phyloP scores from a whole-genome alignment of 2,329 filamentous ascomycete species.

The Colletotrichum brevisporum region DNA sequence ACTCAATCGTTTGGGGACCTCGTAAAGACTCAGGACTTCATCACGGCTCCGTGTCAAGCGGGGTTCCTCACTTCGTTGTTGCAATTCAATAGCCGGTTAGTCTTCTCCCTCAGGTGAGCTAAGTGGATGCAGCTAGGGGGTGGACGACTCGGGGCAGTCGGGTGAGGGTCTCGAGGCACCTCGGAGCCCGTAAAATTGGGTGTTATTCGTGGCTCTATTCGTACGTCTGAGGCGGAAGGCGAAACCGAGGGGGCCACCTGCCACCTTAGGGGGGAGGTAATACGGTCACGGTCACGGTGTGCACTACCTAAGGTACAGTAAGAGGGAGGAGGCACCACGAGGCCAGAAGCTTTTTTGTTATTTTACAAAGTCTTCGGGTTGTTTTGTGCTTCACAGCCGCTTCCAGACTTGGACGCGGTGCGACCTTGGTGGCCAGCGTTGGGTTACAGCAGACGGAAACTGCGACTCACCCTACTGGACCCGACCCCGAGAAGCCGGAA shows the following conservation, averaged over 20 bases:
- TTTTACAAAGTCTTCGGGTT: neutral
- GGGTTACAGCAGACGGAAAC: conserved; percentile 20
- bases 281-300: too few relatives aligned
- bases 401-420: conserved; percentile 24
- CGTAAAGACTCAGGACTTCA: neutral
- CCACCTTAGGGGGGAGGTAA: neutral
- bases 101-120: conserved; percentile 17
- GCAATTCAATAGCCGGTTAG: too few relatives aligned
- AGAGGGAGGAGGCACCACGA: neutral
- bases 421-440: conserved; percentile 16
- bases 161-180: neutral
- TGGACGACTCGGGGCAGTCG: neutral
- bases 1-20: neutral
- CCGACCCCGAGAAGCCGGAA: conserved; percentile 35
- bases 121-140: conserved; percentile 4
- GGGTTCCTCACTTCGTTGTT: conserved; percentile 1
- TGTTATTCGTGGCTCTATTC: neutral
- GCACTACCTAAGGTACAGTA: too few relatives aligned
- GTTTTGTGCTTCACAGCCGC: conserved; percentile 4
- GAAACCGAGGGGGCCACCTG: conserved; percentile 1
- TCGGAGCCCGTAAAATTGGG: neutral
- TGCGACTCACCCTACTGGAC: conserved; percentile 1
- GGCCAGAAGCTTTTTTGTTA: neutral
- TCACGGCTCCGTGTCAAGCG: neutral
- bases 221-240: conserved; percentile 19